Percentiles rank a stretch among this genome's conserved stretches.
phyloP scores from a whole-genome alignment of 441 rosid species.

The Gossypium laxum region DNA sequence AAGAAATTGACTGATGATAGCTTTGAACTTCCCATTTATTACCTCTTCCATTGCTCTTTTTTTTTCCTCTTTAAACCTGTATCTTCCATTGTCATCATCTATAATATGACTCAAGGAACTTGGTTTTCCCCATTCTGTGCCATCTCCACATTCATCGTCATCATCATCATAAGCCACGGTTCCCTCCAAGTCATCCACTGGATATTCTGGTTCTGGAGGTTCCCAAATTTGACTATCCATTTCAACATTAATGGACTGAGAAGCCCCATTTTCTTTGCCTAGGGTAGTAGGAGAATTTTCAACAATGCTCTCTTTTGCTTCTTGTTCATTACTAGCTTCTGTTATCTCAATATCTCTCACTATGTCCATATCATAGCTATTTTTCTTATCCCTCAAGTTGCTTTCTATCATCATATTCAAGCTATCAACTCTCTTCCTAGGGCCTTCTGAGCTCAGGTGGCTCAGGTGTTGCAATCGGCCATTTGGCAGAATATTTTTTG shows the following conservation, averaged over 20 bases:
- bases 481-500: constrained; percentile 24
- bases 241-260: constrained; percentile 23
- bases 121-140: constrained; percentile 55
- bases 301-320: constrained; percentile 23
- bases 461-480: constrained; percentile 21
- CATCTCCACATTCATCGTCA: constrained; percentile 71
- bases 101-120: constrained; percentile 39
- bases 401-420: constrained; percentile 24
- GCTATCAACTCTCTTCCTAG: constrained; percentile 26
- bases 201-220: constrained; percentile 75
- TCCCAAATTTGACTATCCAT: constrained; percentile 53
- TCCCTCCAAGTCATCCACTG: constrained; percentile 50
- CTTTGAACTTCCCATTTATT: constrained; percentile 58
- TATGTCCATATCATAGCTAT: constrained; percentile 21
- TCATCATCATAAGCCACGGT: constrained; percentile 58
- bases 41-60: constrained; percentile 52
- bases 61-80: constrained; percentile 45
- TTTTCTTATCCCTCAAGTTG: constrained; percentile 21
- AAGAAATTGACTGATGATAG: constrained; percentile 49
- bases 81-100: constrained; percentile 32
- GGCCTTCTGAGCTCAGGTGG: constrained; percentile 24
- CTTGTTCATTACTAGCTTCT: constrained; percentile 25
- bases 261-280: constrained; percentile 28
- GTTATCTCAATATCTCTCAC: constrained; percentile 36
- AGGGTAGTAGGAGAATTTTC: constrained; percentile 21